phyloP scores from a whole-genome alignment of 768 basidiomycete genomes.

The Ramaria sp. region DNA sequence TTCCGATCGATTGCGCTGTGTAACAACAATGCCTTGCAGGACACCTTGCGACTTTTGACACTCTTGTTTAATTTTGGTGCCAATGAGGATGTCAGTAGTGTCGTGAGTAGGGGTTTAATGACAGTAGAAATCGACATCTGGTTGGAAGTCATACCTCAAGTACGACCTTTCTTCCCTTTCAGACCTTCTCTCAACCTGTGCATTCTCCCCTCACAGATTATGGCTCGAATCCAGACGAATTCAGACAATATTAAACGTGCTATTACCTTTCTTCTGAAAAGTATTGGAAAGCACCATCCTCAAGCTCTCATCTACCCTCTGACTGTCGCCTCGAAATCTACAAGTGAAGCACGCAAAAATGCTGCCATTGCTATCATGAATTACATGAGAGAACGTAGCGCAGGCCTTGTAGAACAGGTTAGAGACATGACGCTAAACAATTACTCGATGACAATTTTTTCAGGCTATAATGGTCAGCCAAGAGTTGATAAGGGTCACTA shows the following conservation, averaged over 20 bases:
- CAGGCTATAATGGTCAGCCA: conserved; percentile 85
- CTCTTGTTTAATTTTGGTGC: conserved; percentile 98
- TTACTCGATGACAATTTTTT: too few relatives aligned
- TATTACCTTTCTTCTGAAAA: conserved; percentile 78
- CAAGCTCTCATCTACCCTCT: conserved; percentile 94
- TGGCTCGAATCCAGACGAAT: conserved; percentile 95
- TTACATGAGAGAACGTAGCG: conserved; percentile 87
- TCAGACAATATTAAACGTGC: conserved; percentile 76
- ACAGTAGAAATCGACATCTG: conserved; percentile 94
- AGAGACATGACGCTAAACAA: too few relatives aligned
- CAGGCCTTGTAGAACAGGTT: conserved; percentile 78
- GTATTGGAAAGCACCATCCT: conserved; percentile 93
- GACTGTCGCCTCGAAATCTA: conserved; percentile 94
- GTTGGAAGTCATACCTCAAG: conserved; percentile 98
- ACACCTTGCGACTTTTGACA: conserved; percentile 84
- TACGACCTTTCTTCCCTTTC: conserved; percentile 21
- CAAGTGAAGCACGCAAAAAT: conserved; percentile 66
- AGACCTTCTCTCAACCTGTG: neutral
- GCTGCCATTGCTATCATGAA: conserved; percentile 85
- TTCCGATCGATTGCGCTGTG: conserved; percentile 89
- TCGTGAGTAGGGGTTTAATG: conserved; percentile 79
- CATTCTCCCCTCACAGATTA: conserved; percentile 46
- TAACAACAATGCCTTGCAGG: conserved; percentile 86
- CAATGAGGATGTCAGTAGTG: conserved; percentile 79
- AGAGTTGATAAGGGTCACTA: conserved; percentile 96